phyloP scores from a whole-genome alignment of 768 basidiomycete genomes.

The Panellus pusillus region DNA sequence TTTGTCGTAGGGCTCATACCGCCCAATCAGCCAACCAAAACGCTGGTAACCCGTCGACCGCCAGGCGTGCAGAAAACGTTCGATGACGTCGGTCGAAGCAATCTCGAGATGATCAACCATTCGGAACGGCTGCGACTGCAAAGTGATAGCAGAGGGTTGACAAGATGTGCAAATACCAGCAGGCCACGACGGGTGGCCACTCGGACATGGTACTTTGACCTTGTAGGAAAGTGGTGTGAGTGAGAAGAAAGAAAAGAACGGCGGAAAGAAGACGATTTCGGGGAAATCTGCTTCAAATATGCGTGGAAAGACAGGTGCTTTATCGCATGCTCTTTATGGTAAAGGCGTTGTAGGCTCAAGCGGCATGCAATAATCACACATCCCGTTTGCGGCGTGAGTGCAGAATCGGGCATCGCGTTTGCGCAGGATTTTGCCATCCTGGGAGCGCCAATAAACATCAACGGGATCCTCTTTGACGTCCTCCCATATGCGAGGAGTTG shows the following conservation, averaged over 20 bases:
- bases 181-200: slow-evolving; percentile 90
- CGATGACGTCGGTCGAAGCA: slow-evolving; percentile 81
- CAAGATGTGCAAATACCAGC: slow-evolving; percentile 95
- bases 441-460: slow-evolving; percentile 81
- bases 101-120: slow-evolving; percentile 99
- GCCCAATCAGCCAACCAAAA: slow-evolving; percentile 92
- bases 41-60: slow-evolving; percentile 86
- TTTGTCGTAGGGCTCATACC: slow-evolving; percentile 88
- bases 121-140: slow-evolving; percentile 90
- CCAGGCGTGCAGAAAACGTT: slow-evolving; percentile 89
- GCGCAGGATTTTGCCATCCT: slow-evolving; percentile 86
- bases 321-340: slow-evolving; percentile 88
- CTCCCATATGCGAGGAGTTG: slow-evolving; percentile 65
- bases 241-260: slow-evolving; percentile 64
- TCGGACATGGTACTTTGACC: slow-evolving; percentile 91
- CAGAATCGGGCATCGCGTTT: slow-evolving; percentile 83
- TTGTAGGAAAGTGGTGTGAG: slow-evolving; percentile 79
- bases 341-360: slow-evolving; percentile 96
- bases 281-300: slow-evolving; percentile 81
- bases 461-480: slow-evolving; percentile 76
- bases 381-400: slow-evolving; percentile 91
- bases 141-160: slow-evolving; percentile 94
- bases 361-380: slow-evolving; percentile 99
- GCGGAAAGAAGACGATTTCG: slow-evolving; percentile 59
- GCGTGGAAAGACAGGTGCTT: slow-evolving; percentile 98